phyloP scores from a whole-genome alignment of 768 basidiomycete genomes.

The Suillus paluster region DNA sequence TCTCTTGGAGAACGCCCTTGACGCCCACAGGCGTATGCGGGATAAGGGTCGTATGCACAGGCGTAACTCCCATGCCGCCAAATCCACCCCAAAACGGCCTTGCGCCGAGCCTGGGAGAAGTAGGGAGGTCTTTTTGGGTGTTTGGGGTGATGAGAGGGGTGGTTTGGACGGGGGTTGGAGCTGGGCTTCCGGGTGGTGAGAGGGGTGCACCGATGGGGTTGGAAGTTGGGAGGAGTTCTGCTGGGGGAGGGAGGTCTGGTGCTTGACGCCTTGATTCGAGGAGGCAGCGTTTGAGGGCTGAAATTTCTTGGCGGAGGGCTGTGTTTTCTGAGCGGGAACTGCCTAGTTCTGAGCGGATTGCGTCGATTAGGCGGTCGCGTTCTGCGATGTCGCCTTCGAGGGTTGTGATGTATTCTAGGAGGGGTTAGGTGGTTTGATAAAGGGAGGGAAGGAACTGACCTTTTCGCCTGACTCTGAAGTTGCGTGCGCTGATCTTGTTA shows the following conservation, averaged over 20 bases:
- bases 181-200: slow-evolving; percentile 25
- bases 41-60: slow-evolving; percentile 83
- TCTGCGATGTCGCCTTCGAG: slow-evolving; percentile 94
- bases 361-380: slow-evolving; percentile 87
- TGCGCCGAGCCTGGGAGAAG: slow-evolving; percentile 56
- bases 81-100: slow-evolving; percentile 84
- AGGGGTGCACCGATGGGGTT: slow-evolving; percentile 28
- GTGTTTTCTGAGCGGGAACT: slow-evolving; percentile 80
- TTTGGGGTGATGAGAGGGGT: slow-evolving; percentile 59
- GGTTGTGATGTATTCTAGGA: slow-evolving; percentile 87
- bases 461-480: slow-evolving; percentile 94
- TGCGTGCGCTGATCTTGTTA: slow-evolving; percentile 96
- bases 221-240: slow-evolving; percentile 46
- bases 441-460: slow-evolving; percentile 48
- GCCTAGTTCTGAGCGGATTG: slow-evolving; percentile 83
- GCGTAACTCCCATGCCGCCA: slow-evolving; percentile 72
- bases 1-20: slow-evolving; percentile 28
- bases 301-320: slow-evolving; percentile 79
- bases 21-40: slow-evolving; percentile 60
- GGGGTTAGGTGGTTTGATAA: neutral
- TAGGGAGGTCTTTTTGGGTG: slow-evolving; percentile 77
- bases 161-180: slow-evolving; percentile 19
- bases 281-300: slow-evolving; percentile 72
- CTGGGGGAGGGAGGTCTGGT: slow-evolving; percentile 50
- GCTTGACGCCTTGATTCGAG: slow-evolving; percentile 64